Percentiles rank a stretch among this genome's conserved stretches.
These are phyloP conservation scores for Dioscorea zingiberensis DNA, from an alignment of 106 monocot species.

Conservation along the genomic window DNA sequence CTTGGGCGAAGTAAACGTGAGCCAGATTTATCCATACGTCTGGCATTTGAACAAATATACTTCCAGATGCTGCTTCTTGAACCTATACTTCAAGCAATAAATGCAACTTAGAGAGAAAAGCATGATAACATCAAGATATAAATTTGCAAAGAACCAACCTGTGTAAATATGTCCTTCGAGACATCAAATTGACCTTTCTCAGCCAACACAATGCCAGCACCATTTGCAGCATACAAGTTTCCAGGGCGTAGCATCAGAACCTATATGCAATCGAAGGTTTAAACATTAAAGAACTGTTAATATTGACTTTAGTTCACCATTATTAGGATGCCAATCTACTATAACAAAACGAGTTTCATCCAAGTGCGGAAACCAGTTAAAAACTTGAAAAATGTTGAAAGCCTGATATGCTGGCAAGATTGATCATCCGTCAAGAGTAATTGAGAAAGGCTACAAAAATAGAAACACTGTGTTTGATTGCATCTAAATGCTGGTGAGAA, in stretches of 20 bases:
- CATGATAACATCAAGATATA: neutral
- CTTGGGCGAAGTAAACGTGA: constrained; percentile 99
- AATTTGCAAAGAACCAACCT: constrained; percentile 27
- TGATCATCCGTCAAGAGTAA: no score
- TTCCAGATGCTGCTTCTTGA: constrained; percentile 98
- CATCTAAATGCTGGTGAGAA: no score
- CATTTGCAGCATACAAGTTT: constrained; percentile 97
- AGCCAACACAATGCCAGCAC: constrained; percentile 85
- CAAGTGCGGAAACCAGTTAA: no score
- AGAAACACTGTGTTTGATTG: no score
- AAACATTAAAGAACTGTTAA: neutral
- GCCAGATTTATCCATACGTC: constrained; percentile 98
- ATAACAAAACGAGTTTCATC: no score
- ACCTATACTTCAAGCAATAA: constrained; percentile 39
- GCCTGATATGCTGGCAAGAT: no score
- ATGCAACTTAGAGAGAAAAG: neutral
- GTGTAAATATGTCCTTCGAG: constrained; percentile 93
- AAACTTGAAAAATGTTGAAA: no score
- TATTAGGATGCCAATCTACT: no score
- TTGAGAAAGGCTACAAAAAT: no score
- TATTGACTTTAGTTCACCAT: no score
- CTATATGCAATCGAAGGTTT: constrained; percentile 13
- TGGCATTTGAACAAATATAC: constrained; percentile 94
- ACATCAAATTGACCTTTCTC: constrained; percentile 96
- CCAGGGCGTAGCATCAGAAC: constrained; percentile 64